Conservation (phyloP, 2,329 filamentous ascomycete genomes). For the Colletotrichum coccodes region DNA sequence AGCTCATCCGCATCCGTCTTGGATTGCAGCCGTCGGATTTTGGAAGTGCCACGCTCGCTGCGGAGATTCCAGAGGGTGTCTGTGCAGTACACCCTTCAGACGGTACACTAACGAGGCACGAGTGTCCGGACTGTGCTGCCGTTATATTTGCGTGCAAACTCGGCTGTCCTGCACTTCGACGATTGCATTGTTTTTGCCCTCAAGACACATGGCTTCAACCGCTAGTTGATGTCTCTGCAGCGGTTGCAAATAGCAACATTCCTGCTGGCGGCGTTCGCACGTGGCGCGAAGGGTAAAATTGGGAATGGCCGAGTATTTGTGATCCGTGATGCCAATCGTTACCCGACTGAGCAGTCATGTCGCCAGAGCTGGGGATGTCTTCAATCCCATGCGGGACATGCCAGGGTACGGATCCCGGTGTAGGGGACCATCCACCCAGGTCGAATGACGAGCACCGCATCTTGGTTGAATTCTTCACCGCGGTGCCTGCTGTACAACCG, state of each 20-base stretch:
- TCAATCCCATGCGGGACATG: not conserved
- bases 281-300: slow-evolving; percentile 1
- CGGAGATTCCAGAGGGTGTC: not conserved
- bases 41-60: not conserved
- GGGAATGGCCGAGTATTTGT: slow-evolving; percentile 3
- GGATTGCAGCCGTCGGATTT: not conserved
- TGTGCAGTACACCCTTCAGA: not conserved
- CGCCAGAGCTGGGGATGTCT: slow-evolving; percentile 1
- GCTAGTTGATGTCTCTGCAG: not conserved
- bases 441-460: not conserved
- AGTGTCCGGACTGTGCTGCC: not conserved
- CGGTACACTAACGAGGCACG: not conserved
- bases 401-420: slow-evolving; percentile 1
- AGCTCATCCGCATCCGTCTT: not conserved
- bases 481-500: not conserved
- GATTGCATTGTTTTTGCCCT: not conserved
- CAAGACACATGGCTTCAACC: not conserved
- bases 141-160: not conserved
- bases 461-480: not conserved
- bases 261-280: not conserved
- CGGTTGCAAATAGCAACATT: not conserved
- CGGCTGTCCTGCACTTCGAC: not conserved
- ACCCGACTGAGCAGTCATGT: slow-evolving; percentile 8
- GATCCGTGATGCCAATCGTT: not conserved
- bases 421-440: not conserved